phyloP scores from a whole-genome alignment of 768 basidiomycete species.

The Kondoa subrosea region DNA sequence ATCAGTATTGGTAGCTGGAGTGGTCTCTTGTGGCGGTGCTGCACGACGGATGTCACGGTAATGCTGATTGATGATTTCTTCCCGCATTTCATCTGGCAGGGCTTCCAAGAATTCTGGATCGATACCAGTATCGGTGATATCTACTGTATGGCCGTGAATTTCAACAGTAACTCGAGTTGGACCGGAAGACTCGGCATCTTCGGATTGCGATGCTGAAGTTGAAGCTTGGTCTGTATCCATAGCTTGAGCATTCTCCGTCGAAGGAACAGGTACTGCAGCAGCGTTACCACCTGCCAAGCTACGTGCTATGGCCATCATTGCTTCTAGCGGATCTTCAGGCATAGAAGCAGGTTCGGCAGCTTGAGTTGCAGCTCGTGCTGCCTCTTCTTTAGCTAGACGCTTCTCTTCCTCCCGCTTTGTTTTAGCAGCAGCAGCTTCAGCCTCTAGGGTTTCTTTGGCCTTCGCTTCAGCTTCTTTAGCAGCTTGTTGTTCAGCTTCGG shows the following conservation, averaged over 20 bases:
- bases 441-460: slow-evolving; percentile 8
- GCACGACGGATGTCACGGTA: slow-evolving; percentile 77
- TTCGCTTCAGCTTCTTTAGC: slow-evolving; percentile 1
- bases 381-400: background rate
- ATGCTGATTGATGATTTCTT: slow-evolving; percentile 94
- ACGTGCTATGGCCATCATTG: background rate
- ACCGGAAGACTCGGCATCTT: slow-evolving; percentile 14
- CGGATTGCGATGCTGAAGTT: background rate
- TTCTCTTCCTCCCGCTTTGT: background rate
- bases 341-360: slow-evolving; percentile 2
- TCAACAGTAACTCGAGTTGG: slow-evolving; percentile 56
- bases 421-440: slow-evolving; percentile 1
- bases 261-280: background rate
- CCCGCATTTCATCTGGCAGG: slow-evolving; percentile 93
- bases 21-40: slow-evolving; percentile 24
- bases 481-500: slow-evolving; percentile 3
- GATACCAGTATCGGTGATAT: slow-evolving; percentile 97
- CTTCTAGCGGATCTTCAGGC: background rate
- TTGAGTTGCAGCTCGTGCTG: slow-evolving; percentile 4
- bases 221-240: slow-evolving; percentile 8
- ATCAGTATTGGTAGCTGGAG: slow-evolving; percentile 1
- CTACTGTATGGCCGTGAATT: slow-evolving; percentile 81
- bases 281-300: background rate
- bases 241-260: slow-evolving; percentile 6
- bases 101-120: slow-evolving; percentile 97